These are phyloP conservation scores for Rhodomyrtus psidioides DNA, from an alignment of 441 rosid species.

Conservation along the genomic window DNA sequence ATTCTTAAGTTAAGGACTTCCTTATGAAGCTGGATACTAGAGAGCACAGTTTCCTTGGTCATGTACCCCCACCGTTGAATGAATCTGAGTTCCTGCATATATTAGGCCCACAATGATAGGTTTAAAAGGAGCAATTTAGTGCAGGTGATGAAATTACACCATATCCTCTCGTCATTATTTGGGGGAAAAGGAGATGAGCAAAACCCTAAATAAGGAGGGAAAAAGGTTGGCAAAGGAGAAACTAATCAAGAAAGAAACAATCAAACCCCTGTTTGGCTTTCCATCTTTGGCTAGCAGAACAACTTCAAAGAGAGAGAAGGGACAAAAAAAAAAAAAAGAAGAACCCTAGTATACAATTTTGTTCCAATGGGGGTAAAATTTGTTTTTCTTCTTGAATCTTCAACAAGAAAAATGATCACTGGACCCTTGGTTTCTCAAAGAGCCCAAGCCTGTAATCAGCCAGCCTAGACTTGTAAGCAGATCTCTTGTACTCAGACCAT, in stretches of 20 bases:
- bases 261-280: neutral
- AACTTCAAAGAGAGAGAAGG: too few species aligned
- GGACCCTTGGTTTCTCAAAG: constrained; percentile 35
- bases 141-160: neutral
- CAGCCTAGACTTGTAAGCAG: constrained; percentile 49
- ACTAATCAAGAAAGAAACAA: neutral
- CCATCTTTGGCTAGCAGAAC: neutral
- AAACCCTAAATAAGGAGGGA: neutral
- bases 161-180: neutral
- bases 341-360: neutral
- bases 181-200: neutral
- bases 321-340: neutral
- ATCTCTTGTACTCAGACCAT: constrained; percentile 42
- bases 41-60: neutral
- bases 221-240: neutral
- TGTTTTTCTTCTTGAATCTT: neutral
- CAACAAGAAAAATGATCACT: neutral
- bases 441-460: constrained; percentile 45
- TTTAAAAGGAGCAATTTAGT: neutral
- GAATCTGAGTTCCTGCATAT: neutral
- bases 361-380: neutral
- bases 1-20: neutral
- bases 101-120: neutral
- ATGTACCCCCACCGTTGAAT: neutral
- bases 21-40: neutral